Percentiles rank a stretch among this genome's conserved stretches.
Evolutionary conservation across 345 rosid species (phyloP).

Genomic region (Laguncularia racemosa): DNA sequence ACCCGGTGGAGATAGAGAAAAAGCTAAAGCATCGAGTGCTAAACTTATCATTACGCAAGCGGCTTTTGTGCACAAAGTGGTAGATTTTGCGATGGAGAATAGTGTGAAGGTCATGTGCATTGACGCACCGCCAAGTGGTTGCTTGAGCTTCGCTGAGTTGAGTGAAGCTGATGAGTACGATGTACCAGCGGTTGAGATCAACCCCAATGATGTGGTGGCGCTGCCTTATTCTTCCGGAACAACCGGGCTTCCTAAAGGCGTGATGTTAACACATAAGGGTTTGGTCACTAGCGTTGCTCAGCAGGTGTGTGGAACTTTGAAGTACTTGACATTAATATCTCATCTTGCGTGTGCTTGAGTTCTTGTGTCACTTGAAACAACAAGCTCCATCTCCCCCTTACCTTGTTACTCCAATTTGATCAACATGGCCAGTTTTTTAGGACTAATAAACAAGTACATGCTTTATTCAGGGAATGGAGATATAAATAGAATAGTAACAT

Average conservation of each 20-base stretch:
- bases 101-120: conserved; percentile 28
- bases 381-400: no score
- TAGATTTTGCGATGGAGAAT: conserved; percentile 21
- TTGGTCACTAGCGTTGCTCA: conserved; percentile 78
- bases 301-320: conserved; percentile 89
- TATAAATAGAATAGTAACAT: no score
- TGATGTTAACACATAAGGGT: conserved; percentile 82
- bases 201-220: conserved; percentile 68
- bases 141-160: conserved; percentile 58
- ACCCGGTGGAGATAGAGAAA: conserved; percentile 67
- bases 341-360: no score
- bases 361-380: no score
- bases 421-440: no score
- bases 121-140: conserved; percentile 39
- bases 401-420: no score
- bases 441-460: no score
- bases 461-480: no score
- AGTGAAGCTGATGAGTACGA: conserved; percentile 34
- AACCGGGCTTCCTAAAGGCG: conserved; percentile 92
- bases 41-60: conserved; percentile 60
- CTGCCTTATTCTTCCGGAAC: conserved; percentile 95
- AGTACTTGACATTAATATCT: no score
- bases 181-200: conserved; percentile 27
- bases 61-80: conserved; percentile 44
- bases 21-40: conserved; percentile 46